These are phyloP conservation scores for Glycine soja DNA, from an alignment of 306 rosid genomes.

Conservation along the genomic window DNA sequence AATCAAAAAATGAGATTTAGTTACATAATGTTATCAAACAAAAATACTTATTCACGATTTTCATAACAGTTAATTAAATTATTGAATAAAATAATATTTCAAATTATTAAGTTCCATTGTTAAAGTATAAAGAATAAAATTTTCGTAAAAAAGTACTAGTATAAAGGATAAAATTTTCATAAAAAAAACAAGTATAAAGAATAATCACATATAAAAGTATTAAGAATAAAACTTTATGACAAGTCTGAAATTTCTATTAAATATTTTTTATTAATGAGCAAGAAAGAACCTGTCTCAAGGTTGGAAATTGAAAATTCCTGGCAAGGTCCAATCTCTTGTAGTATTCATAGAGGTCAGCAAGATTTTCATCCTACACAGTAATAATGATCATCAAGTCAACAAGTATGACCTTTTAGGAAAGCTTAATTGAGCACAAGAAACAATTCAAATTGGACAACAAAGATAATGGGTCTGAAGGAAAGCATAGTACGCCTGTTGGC, in stretches of 20 bases:
- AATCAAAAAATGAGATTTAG: too few species aligned
- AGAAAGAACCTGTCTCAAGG: constrained; percentile 79
- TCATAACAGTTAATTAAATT: too few species aligned
- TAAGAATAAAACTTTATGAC: constrained; percentile 5
- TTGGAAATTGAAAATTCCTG: constrained; percentile 88
- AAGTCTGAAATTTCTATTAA: too few species aligned
- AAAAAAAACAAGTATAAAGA: too few species aligned
- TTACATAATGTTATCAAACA: too few species aligned
- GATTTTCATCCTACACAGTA: constrained; percentile 71
- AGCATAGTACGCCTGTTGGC: constrained; percentile 70
- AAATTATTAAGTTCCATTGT: not conserved
- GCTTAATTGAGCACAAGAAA: constrained; percentile 17
- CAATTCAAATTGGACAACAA: constrained; percentile 33
- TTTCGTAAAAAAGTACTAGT: too few species aligned
- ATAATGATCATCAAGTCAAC: constrained; percentile 35
- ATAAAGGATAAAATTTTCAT: too few species aligned
- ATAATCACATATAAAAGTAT: too few species aligned
- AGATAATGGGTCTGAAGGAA: constrained; percentile 9
- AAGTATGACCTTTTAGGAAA: constrained; percentile 3
- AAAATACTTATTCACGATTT: too few species aligned
- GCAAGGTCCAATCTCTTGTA: constrained; percentile 92
- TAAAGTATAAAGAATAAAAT: constrained; percentile 4
- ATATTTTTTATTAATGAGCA: not conserved
- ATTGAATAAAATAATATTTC: not conserved
- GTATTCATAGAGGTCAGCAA: constrained; percentile 81